Conservation (phyloP, 2,329 filamentous ascomycete species). For the Trichoderma sp. region DNA sequence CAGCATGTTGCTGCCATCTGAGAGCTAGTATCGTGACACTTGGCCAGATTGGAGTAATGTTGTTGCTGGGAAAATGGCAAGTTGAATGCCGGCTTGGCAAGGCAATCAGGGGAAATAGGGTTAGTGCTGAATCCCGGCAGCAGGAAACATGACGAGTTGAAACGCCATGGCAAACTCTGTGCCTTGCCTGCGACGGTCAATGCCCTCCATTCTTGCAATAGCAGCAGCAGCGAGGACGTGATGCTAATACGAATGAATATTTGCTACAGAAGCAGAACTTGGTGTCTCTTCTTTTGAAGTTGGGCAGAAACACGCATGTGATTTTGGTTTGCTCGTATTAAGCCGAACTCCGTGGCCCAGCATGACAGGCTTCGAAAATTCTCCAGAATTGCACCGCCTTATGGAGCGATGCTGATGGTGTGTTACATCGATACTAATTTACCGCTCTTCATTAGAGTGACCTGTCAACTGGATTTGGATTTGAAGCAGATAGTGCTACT, state of each 20-base stretch:
- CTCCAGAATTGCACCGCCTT: background rate
- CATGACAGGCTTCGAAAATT: background rate
- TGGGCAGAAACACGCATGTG: background rate
- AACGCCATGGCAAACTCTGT: background rate
- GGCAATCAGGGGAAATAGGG: background rate
- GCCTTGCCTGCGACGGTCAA: background rate
- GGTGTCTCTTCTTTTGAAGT: background rate
- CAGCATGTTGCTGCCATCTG: too few relatives aligned
- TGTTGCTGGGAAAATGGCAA: conserved; percentile 2
- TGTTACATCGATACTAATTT: background rate
- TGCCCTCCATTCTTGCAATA: background rate
- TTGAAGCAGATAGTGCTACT: background rate
- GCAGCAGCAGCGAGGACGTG: background rate
- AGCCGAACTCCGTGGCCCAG: background rate
- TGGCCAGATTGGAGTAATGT: background rate
- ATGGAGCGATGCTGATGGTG: background rate
- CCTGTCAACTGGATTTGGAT: background rate
- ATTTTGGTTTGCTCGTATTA: background rate
- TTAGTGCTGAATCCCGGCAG: background rate
- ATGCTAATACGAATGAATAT: background rate
- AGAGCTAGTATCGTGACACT: background rate
- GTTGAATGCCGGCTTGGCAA: background rate
- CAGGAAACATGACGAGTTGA: background rate
- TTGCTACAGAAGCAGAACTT: background rate
- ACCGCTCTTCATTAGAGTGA: background rate